Conservation (phyloP, 768 basidiomycete genomes). For the Mycena epipterygia region DNA sequence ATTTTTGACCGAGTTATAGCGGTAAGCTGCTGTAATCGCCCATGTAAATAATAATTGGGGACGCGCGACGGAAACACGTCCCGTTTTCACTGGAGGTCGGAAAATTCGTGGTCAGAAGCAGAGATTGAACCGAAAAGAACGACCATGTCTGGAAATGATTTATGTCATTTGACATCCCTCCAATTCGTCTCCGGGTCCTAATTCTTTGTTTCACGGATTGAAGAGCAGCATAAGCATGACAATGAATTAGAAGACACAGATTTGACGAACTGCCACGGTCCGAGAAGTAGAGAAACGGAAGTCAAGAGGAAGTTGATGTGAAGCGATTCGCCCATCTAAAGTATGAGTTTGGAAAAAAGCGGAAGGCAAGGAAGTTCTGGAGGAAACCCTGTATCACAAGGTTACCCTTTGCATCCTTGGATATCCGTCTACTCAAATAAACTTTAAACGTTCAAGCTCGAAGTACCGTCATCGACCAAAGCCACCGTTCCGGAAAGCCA, state of each 20-base stretch:
- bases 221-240: background rate
- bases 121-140: background rate
- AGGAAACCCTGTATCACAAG: slow-evolving; percentile 13
- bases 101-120: slow-evolving; percentile 4
- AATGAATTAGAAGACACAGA: background rate
- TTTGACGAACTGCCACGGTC: background rate
- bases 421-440: slow-evolving; percentile 8
- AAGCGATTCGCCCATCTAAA: slow-evolving; percentile 22
- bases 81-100: background rate
- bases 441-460: background rate
- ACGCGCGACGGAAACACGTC: background rate
- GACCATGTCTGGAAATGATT: background rate
- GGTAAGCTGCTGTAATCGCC: too few relatives aligned
- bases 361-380: background rate
- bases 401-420: background rate
- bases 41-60: background rate
- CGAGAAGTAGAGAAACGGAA: background rate
- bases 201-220: background rate
- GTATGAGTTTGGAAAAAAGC: background rate
- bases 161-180: too few relatives aligned
- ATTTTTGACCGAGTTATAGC: too few relatives aligned
- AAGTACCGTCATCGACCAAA: too few relatives aligned
- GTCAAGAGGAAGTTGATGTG: background rate
- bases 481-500: too few relatives aligned
- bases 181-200: too few relatives aligned